These are phyloP conservation scores for Blastobotrys persicus DNA, from an alignment of 1,139 yeast species.

Conservation along the genomic window DNA sequence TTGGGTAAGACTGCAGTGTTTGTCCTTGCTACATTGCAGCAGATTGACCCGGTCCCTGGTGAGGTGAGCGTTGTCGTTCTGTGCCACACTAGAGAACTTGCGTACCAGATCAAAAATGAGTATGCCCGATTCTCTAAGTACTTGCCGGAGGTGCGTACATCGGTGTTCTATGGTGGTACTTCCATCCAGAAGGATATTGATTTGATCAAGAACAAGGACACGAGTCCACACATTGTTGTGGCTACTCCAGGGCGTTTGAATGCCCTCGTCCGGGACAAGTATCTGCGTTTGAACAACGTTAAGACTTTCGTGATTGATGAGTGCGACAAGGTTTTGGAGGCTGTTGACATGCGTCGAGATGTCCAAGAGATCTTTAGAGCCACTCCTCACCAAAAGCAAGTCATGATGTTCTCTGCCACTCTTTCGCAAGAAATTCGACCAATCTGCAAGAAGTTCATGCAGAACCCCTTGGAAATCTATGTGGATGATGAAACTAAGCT, in stretches of 20 bases:
- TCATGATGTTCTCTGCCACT: conserved; percentile 99
- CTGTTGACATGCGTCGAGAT: conserved; percentile 91
- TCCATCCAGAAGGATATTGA: conserved; percentile 85
- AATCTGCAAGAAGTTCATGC: conserved; percentile 96
- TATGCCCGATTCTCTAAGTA: conserved; percentile 97
- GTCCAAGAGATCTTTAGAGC: conserved; percentile 97
- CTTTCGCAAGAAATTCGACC: conserved; percentile 93
- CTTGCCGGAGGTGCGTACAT: conserved; percentile 96
- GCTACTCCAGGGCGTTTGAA: conserved; percentile 98
- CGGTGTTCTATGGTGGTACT: conserved; percentile 96
- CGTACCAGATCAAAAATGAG: conserved; percentile 97
- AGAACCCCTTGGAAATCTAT: conserved; percentile 93
- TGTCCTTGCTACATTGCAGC: conserved; percentile 93
- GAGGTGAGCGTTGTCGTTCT: conserved; percentile 91
- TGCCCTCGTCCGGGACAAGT: conserved; percentile 89
- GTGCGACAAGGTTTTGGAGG: conserved; percentile 95
- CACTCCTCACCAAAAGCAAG: conserved; percentile 98
- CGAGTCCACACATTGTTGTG: conserved; percentile 94
- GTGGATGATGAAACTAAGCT: conserved; percentile 98
- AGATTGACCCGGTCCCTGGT: conserved; percentile 96
- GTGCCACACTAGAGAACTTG: conserved; percentile 98
- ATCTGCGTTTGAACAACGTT: conserved; percentile 80
- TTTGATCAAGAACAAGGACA: conserved; percentile 84
- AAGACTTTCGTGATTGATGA: conserved; percentile 96
- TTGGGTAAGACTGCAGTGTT: conserved; percentile 98